A percentile compares a stretch with the other conserved stretches of the same genome.
phyloP scores from a whole-genome alignment of 1,284 basidiomycete species.

The Somion occarium region DNA sequence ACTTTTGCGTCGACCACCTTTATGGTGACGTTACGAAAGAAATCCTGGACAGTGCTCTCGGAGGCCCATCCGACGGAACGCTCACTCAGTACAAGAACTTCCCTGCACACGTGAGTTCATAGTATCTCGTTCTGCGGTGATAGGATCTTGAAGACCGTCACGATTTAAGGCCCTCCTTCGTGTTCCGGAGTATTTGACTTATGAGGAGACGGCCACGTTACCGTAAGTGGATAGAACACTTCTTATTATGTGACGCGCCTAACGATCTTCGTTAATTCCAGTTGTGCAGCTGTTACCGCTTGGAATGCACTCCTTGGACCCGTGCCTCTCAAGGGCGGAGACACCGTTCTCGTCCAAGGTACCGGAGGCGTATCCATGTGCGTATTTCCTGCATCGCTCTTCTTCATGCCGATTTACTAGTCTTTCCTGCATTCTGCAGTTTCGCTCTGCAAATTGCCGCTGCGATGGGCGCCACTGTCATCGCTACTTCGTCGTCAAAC shows the following conservation, averaged over 20 bases:
- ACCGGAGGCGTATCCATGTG: constrained; percentile 34
- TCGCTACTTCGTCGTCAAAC: constrained; percentile 37
- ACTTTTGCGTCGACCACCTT: constrained; percentile 18
- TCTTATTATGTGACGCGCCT: neutral
- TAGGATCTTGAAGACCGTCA: neutral
- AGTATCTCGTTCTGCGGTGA: neutral
- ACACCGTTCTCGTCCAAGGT: constrained; percentile 30
- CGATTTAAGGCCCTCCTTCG: neutral
- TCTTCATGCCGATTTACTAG: neutral
- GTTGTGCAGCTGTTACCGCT: constrained; percentile 34
- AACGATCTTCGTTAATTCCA: neutral
- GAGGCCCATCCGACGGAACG: constrained; percentile 49
- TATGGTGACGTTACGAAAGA: constrained; percentile 13
- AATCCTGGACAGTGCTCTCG: constrained; percentile 34
- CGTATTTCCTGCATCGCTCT: neutral
- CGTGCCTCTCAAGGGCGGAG: constrained; percentile 22
- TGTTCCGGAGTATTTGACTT: constrained; percentile 31
- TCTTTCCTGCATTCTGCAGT: neutral
- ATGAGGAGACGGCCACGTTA: constrained; percentile 29
- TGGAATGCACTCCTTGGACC: constrained; percentile 34
- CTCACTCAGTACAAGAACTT: constrained; percentile 44
- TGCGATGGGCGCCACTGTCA: constrained; percentile 32
- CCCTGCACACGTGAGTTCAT: constrained; percentile 14
- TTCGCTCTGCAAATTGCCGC: constrained; percentile 33
- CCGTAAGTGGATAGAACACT: constrained; percentile 10